phyloP scores from a whole-genome alignment of 202 grass and related monocot species.

The Panicum hallii region DNA sequence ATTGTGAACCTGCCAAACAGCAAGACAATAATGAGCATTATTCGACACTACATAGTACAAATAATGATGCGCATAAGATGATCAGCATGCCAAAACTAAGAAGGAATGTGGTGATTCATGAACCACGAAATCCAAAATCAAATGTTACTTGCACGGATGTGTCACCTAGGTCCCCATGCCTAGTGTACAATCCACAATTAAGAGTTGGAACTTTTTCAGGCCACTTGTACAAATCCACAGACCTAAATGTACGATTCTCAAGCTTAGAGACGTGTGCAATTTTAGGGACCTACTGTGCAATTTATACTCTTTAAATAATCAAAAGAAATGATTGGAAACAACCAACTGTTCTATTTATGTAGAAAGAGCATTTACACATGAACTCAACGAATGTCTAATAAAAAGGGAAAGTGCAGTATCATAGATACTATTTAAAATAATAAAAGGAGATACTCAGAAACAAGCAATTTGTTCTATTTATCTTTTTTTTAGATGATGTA shows the following conservation, averaged over 20 bases:
- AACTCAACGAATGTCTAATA: background rate
- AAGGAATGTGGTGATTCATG: slow-evolving; percentile 12
- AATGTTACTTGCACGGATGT: background rate
- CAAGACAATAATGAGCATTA: slow-evolving; percentile 9
- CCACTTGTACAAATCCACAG: background rate
- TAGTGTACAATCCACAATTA: background rate
- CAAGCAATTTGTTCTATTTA: background rate
- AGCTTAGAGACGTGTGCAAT: background rate
- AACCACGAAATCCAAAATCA: background rate
- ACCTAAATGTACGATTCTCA: slow-evolving; percentile 16
- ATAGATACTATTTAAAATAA: slow-evolving; percentile 4
- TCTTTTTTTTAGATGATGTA: background rate
- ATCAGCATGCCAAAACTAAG: background rate
- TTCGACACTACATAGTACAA: slow-evolving; percentile 15
- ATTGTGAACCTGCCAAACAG: slow-evolving; percentile 23
- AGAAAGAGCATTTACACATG: background rate
- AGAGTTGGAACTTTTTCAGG: background rate
- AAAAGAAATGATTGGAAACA: background rate
- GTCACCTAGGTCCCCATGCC: background rate
- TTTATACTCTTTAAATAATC: background rate
- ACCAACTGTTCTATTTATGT: background rate
- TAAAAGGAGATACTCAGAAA: background rate
- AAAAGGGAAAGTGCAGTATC: background rate
- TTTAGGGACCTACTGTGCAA: background rate
- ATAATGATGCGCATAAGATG: slow-evolving; percentile 12